Conservation (phyloP, 441 rosid genomes). For the Populus hybrid region DNA sequence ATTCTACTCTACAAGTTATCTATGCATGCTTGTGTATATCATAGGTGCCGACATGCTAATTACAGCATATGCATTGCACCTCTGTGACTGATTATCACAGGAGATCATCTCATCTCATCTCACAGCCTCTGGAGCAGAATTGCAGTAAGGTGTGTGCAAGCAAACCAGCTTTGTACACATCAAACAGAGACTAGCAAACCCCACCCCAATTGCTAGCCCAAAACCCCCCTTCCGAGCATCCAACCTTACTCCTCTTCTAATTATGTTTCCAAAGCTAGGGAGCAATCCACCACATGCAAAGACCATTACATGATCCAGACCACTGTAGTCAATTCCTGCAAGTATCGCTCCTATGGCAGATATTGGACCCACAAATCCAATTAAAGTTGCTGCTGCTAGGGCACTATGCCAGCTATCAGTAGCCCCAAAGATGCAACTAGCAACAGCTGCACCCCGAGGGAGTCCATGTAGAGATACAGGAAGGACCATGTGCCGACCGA, state of each 20-base stretch:
- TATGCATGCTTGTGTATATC: not conserved
- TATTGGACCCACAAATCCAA: slow-evolving; percentile 86
- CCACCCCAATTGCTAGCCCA: slow-evolving; percentile 66
- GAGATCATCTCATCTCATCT: slow-evolving; percentile 48
- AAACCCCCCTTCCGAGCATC: slow-evolving; percentile 52
- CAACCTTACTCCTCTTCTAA: slow-evolving; percentile 58
- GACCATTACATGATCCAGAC: slow-evolving; percentile 91
- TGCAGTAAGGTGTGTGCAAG: slow-evolving; percentile 95
- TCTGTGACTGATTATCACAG: too few species aligned
- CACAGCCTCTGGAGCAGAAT: slow-evolving; percentile 98
- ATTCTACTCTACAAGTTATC: slow-evolving; percentile 10
- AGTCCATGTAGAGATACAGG: slow-evolving; percentile 95
- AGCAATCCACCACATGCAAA: slow-evolving; percentile 85
- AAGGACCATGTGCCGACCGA: slow-evolving; percentile 93
- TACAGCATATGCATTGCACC: not conserved
- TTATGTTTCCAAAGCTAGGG: slow-evolving; percentile 63
- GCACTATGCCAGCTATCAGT: slow-evolving; percentile 94
- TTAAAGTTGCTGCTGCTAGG: slow-evolving; percentile 78
- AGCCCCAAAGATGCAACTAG: slow-evolving; percentile 89
- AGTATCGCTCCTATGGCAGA: slow-evolving; percentile 93
- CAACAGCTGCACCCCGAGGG: slow-evolving; percentile 99
- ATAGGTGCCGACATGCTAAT: not conserved
- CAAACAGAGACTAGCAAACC: slow-evolving; percentile 71
- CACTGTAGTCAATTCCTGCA: slow-evolving; percentile 88
- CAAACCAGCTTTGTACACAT: slow-evolving; percentile 84